Conservation (phyloP, 2,329 filamentous ascomycete species). For the Lecanicillium sp. region DNA sequence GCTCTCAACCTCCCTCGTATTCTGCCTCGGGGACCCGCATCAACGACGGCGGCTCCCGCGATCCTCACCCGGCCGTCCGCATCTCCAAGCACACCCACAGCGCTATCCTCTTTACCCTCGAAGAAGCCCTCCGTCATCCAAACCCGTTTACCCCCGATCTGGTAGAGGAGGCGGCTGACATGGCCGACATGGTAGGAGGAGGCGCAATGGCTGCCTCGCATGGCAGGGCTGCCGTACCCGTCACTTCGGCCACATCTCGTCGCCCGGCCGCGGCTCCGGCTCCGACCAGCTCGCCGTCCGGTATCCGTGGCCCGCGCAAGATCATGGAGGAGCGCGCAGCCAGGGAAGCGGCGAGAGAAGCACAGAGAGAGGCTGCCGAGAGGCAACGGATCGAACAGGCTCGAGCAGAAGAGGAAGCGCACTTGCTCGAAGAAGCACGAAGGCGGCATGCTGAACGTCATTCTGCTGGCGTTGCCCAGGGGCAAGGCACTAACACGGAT, state of each 20-base stretch:
- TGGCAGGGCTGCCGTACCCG: background rate
- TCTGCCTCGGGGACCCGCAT: conserved; percentile 4
- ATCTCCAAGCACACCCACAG: conserved; percentile 81
- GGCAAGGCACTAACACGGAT: conserved; percentile 18
- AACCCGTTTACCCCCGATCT: conserved; percentile 76
- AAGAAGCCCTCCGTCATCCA: conserved; percentile 80
- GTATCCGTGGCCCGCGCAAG: conserved; percentile 76
- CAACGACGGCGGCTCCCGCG: conserved; percentile 11
- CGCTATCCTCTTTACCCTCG: conserved; percentile 85
- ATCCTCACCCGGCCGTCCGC: conserved; percentile 43
- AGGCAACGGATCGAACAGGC: conserved; percentile 45
- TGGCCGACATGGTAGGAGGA: conserved; percentile 70
- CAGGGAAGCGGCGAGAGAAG: conserved; percentile 50
- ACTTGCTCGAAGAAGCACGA: conserved; percentile 46
- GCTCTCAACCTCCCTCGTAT: conserved; percentile 19
- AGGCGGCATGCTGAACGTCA: conserved; percentile 54
- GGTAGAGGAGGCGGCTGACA: conserved; percentile 81
- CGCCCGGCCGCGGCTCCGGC: conserved; percentile 41
- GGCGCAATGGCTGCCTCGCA: conserved; percentile 45
- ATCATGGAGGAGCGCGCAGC: conserved; percentile 85
- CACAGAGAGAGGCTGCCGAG: conserved; percentile 60
- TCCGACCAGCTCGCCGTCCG: conserved; percentile 49
- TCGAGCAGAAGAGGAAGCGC: conserved; percentile 49
- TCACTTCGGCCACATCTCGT: conserved; percentile 27
- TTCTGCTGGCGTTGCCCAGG: conserved; percentile 41